Conservation (phyloP, 2,329 filamentous ascomycete genomes). For the Drechslerella dactyloides region DNA sequence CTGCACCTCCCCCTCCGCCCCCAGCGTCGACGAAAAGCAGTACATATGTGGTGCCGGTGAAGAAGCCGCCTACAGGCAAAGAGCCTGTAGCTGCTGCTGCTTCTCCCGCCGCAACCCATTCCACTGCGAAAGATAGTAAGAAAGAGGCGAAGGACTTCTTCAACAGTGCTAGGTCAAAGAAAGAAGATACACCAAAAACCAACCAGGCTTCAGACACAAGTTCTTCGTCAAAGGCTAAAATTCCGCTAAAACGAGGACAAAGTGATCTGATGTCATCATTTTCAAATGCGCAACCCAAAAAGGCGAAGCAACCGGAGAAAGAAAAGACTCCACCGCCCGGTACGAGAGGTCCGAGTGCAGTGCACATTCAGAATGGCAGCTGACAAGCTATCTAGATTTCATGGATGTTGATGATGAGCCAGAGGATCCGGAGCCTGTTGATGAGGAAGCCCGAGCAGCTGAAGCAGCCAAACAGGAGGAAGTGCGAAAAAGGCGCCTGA, state of each 20-base stretch:
- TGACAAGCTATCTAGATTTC: constrained; percentile 31
- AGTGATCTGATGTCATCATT: constrained; percentile 49
- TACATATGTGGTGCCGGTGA: constrained; percentile 47
- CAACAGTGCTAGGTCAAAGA: constrained; percentile 32
- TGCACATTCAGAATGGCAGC: not conserved
- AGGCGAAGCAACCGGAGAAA: constrained; percentile 57
- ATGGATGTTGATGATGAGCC: constrained; percentile 60
- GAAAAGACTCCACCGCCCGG: constrained; percentile 54
- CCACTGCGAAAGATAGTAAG: constrained; percentile 25
- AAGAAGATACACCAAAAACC: constrained; percentile 25
- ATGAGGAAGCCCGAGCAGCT: constrained; percentile 56
- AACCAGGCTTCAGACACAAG: constrained; percentile 14
- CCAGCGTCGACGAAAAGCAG: constrained; percentile 41
- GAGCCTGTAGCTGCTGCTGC: not conserved
- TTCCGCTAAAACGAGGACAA: constrained; percentile 42
- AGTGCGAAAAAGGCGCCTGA: constrained; percentile 63
- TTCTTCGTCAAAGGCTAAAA: constrained; percentile 30
- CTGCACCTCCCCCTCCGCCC: constrained; percentile 58
- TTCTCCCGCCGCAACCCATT: constrained; percentile 5
- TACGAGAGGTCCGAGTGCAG: not conserved
- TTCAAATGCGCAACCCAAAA: constrained; percentile 46
- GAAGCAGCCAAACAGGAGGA: constrained; percentile 53
- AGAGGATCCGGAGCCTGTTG: constrained; percentile 63
- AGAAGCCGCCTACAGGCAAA: constrained; percentile 26
- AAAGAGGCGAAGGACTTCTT: constrained; percentile 43